phyloP scores from a whole-genome alignment of 129 eudicot species.

The Lactuca saligna region DNA sequence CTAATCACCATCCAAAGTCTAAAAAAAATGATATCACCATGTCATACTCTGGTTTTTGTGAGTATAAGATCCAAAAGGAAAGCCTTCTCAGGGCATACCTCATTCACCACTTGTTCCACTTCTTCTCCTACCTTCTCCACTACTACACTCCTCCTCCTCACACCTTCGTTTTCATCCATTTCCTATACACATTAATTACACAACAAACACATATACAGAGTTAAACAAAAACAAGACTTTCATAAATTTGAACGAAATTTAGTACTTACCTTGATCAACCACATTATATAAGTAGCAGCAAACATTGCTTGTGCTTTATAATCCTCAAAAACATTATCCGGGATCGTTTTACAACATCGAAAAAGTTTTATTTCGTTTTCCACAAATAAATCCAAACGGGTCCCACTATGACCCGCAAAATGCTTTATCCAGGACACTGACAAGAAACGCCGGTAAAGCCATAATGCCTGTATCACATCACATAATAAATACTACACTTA shows the following conservation, averaged over 20 bases:
- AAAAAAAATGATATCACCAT: background rate
- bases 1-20: background rate
- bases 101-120: constrained; percentile 36
- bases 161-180: constrained; percentile 32
- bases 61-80: constrained; percentile 52
- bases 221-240: too few species aligned
- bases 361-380: constrained; percentile 54
- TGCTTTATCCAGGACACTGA: constrained; percentile 64
- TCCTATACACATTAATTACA: constrained; percentile 35
- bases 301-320: constrained; percentile 63
- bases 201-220: background rate
- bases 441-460: constrained; percentile 93
- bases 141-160: constrained; percentile 15
- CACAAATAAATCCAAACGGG: constrained; percentile 34
- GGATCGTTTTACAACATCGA: constrained; percentile 48
- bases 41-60: constrained; percentile 12
- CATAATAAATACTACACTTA: background rate
- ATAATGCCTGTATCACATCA: constrained; percentile 55
- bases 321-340: constrained; percentile 70
- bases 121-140: constrained; percentile 38
- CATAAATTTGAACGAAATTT: background rate
- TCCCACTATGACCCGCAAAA: constrained; percentile 32
- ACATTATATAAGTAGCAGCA: constrained; percentile 71
- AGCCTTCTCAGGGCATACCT: constrained; percentile 60
- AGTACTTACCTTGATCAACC: constrained; percentile 68